Conservation (phyloP, 2,329 filamentous ascomycete species). For the Pseudogymnoascus destructans region DNA sequence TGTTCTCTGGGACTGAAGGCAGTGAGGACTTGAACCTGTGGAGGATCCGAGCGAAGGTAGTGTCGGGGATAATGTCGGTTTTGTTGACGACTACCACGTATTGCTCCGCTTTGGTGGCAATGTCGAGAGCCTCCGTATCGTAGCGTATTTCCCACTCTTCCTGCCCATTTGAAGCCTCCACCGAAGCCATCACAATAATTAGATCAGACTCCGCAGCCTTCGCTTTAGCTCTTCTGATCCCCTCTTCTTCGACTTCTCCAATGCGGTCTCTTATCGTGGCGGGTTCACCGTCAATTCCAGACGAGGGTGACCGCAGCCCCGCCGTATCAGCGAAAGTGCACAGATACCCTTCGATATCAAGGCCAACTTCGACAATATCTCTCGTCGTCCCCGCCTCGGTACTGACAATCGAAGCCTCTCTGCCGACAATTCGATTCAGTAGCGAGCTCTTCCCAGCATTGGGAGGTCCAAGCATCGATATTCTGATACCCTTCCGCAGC, state of each 20-base stretch:
- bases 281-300: conserved; percentile 14
- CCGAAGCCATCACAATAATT: conserved; percentile 64
- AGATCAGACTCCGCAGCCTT: conserved; percentile 76
- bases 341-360: conserved; percentile 81
- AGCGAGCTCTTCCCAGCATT: conserved; percentile 93
- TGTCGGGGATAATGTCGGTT: conserved; percentile 35
- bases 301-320: conserved; percentile 50
- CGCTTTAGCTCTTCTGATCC: conserved; percentile 73
- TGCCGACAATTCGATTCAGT: conserved; percentile 77
- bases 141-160: conserved; percentile 35
- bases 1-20: conserved; percentile 19
- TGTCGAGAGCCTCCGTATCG: conserved; percentile 41
- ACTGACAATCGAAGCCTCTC: conserved; percentile 92
- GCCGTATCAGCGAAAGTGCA: conserved; percentile 95
- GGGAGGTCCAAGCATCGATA: conserved; percentile 79
- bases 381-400: conserved; percentile 84
- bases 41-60: conserved; percentile 30
- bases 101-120: conserved; percentile 37
- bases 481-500: conserved; percentile 68
- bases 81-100: conserved; percentile 51
- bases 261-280: conserved; percentile 31
- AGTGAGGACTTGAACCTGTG: conserved; percentile 30
- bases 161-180: conserved; percentile 39
- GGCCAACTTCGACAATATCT: conserved; percentile 81
- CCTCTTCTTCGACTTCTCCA: conserved; percentile 72